phyloP scores from a whole-genome alignment of 2,329 filamentous ascomycete genomes.

The Beauveria scarabaeidicola region DNA sequence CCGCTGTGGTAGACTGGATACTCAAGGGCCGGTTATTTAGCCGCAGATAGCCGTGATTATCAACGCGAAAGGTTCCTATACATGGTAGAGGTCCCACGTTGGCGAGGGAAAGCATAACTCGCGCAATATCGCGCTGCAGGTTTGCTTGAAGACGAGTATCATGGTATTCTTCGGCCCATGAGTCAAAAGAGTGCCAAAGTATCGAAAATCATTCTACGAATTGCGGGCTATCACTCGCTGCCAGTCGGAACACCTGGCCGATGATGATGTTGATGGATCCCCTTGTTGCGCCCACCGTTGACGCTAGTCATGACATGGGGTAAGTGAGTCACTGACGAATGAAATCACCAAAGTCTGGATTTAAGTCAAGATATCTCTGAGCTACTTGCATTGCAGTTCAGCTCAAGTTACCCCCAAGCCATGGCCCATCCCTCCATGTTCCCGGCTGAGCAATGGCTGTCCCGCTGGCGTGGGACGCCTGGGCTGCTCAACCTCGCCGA shows the following conservation, averaged over 20 bases:
- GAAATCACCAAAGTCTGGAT: no score
- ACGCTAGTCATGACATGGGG: no score
- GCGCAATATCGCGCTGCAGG: conserved; percentile 23
- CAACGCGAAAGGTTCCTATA: conserved; percentile 21
- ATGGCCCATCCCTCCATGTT: conserved; percentile 32
- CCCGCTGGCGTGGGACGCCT: conserved; percentile 47
- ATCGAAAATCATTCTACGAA: no score
- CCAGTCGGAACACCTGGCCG: no score
- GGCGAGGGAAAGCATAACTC: conserved; percentile 22
- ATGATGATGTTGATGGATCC: no score
- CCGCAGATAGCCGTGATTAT: conserved; percentile 22
- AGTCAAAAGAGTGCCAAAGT: background rate
- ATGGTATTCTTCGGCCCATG: conserved; percentile 15
- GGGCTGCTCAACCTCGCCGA: conserved; percentile 64
- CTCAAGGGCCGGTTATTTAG: conserved; percentile 18
- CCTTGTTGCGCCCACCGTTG: no score
- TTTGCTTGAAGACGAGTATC: conserved; percentile 16
- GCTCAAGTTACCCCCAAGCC: conserved; percentile 14
- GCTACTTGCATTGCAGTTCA: no score
- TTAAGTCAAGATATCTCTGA: no score
- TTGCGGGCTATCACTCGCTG: no score
- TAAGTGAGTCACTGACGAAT: no score
- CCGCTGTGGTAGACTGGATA: conserved; percentile 10
- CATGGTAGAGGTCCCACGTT: conserved; percentile 21
- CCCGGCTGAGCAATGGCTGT: conserved; percentile 66